Evolutionary conservation across 257 asterid genomes (phyloP), one percentile per base, ranked within the genome.

Genomic region (Mitragyna speciosa): DNA sequence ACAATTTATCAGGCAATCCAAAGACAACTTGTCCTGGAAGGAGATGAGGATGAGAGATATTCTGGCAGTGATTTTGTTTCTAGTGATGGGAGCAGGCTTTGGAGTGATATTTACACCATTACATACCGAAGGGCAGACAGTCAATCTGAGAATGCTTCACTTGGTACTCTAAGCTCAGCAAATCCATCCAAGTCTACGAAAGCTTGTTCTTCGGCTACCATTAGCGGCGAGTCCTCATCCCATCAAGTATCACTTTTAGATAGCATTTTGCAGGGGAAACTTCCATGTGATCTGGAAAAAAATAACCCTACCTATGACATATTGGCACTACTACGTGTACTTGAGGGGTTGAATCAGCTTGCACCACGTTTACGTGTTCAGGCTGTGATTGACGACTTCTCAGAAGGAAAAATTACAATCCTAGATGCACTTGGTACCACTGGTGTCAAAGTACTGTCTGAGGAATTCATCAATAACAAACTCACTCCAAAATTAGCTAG

Each of bases 1-100:
- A 91, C 97, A 12, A 96, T 96, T 79, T 96, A 94, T 84, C 97
- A 92, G 88, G 98, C 99, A 63, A 87, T 94, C 84, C 98, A 96
- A 80, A 86, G 97, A 24, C 98, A 92, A 81, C 97, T 92, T 87
- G 94, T 89, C 77, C 83, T 85, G 48, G 97, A 91, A 28, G 98
- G 93, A 59, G 98, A 94, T 31, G 95, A 94, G 47, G 99, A 89
- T 56, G 97, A 96, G 71, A 84, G 90, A 81, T 84, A 83, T 78
- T 92, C 87, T 79, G 97, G 93, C 72, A 87, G 86, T 78, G 98
- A 96, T 86, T 91, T 89, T 82, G 82, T 90, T 41, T 86, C 98
- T 33, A 91, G 93, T 70, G 98, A 94, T 70, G 99, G 98, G 81
- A 88, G 93, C 85, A 86, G 98, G 87, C 90, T 91, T 70, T 92